phyloP scores from a whole-genome alignment of 1,139 yeast species.

The Pneumocystis oryctolagi region DNA sequence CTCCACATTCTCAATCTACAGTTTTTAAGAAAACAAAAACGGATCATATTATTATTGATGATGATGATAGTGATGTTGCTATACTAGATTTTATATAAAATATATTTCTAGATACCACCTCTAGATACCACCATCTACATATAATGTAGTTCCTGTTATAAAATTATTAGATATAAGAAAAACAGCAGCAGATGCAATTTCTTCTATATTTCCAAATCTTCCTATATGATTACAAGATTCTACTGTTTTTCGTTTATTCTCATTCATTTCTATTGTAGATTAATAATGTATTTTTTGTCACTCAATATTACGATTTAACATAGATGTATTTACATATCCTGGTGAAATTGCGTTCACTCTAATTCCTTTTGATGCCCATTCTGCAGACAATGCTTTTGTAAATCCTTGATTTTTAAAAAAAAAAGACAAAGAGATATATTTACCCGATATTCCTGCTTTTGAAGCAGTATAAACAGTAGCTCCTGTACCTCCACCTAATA shows the following conservation, averaged over 20 bases:
- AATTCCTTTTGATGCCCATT: conserved; percentile 36
- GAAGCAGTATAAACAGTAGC: conserved; percentile 65
- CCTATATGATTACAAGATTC: conserved; percentile 16
- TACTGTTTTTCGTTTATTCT: conserved; percentile 13
- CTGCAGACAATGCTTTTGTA: conserved; percentile 47
- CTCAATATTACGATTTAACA: conserved; percentile 30
- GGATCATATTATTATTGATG: conserved; percentile 3
- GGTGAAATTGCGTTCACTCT: conserved; percentile 58
- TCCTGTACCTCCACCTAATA: conserved; percentile 37
- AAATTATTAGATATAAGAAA: conserved; percentile 19
- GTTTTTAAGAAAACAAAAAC: conserved; percentile 11
- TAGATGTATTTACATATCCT: conserved; percentile 66
- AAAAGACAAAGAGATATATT: not conserved
- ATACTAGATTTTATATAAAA: conserved; percentile 23
- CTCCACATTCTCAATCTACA: conserved; percentile 15
- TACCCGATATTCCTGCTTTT: conserved; percentile 46
- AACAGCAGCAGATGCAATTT: conserved; percentile 26
- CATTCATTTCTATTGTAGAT: conserved; percentile 13
- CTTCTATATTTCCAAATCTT: conserved; percentile 20
- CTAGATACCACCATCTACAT: conserved; percentile 24
- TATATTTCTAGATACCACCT: conserved; percentile 20
- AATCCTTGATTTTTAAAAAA: conserved; percentile 37
- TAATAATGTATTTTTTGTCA: not conserved
- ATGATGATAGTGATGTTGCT: conserved; percentile 9
- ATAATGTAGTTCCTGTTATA: conserved; percentile 23